Percentiles rank a stretch among this genome's conserved stretches.
phyloP scores from a whole-genome alignment of 2,329 filamentous ascomycete genomes.

The Atkinsonella hypoxylon region DNA sequence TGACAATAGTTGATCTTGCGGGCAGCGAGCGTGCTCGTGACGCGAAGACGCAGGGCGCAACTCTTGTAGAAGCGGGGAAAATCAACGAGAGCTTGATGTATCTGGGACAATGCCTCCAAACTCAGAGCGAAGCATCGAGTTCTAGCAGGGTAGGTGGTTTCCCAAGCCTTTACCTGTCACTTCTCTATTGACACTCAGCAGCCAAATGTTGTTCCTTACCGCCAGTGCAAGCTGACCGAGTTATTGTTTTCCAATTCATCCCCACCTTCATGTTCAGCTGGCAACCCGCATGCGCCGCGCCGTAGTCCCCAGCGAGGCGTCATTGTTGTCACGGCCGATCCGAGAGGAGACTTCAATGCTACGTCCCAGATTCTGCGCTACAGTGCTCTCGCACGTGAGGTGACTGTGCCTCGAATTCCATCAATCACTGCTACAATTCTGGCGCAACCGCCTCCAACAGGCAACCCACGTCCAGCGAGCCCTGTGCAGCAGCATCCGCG shows the following conservation, averaged over 20 bases:
- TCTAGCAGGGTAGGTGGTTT: slow-evolving; percentile 51
- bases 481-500: slow-evolving; percentile 23
- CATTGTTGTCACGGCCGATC: slow-evolving; percentile 95
- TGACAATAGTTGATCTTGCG: slow-evolving; percentile 86
- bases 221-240: slow-evolving; percentile 78
- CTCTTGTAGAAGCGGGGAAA: slow-evolving; percentile 88
- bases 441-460: slow-evolving; percentile 19
- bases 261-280: slow-evolving; percentile 42
- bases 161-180: not conserved
- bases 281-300: slow-evolving; percentile 26
- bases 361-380: slow-evolving; percentile 94
- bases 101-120: slow-evolving; percentile 89
- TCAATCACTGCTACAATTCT: slow-evolving; percentile 65
- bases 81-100: slow-evolving; percentile 99
- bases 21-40: slow-evolving; percentile 88
- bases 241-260: slow-evolving; percentile 82
- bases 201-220: slow-evolving; percentile 64
- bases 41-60: slow-evolving; percentile 87
- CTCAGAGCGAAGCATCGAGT: slow-evolving; percentile 71
- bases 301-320: slow-evolving; percentile 74
- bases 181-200: slow-evolving; percentile 17
- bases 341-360: slow-evolving; percentile 87
- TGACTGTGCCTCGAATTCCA: slow-evolving; percentile 80
- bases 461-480: slow-evolving; percentile 15
- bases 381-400: slow-evolving; percentile 81